Conservation (phyloP, 2,329 filamentous ascomycete genomes). For the Monilinia fructicola region DNA sequence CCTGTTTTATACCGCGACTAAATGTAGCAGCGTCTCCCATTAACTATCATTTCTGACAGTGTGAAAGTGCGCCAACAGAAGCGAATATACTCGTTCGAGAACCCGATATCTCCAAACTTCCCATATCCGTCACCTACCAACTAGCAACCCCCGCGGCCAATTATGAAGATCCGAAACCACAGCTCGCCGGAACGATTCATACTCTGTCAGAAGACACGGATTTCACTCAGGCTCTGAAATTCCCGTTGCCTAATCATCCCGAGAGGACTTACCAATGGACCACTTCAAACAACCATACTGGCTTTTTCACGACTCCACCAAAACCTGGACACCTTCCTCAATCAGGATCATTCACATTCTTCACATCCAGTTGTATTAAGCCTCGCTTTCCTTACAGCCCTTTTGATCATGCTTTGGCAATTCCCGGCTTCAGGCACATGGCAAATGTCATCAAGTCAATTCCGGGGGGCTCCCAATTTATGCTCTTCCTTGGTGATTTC, state of each 20-base stretch:
- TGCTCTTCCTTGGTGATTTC: conserved; percentile 83
- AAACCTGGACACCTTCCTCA: conserved; percentile 43
- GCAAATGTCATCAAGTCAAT: conserved; percentile 70
- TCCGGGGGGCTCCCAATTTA: conserved; percentile 64
- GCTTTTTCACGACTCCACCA: conserved; percentile 77
- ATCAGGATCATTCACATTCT: conserved; percentile 78
- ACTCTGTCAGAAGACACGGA: conserved; percentile 75
- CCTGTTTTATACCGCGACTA: conserved; percentile 1
- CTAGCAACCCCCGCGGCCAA: conserved; percentile 52
- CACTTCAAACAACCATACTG: conserved; percentile 82
- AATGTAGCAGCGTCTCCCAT: not conserved
- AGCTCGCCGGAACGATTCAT: conserved; percentile 62
- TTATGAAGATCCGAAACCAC: conserved; percentile 63
- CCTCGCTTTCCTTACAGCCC: conserved; percentile 87
- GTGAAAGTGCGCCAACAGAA: conserved; percentile 61
- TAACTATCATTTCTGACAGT: not conserved
- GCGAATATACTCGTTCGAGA: conserved; percentile 85
- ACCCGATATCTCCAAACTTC: conserved; percentile 71
- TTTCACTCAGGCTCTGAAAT: conserved; percentile 69
- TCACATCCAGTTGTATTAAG: conserved; percentile 91
- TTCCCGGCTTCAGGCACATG: conserved; percentile 77
- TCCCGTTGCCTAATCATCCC: conserved; percentile 63
- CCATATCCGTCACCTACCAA: conserved; percentile 68
- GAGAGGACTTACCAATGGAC: conserved; percentile 80
- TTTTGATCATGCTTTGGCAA: conserved; percentile 75